These are phyloP conservation scores for Malus asiatica DNA, from an alignment of 306 rosid genomes.

Conservation along the genomic window DNA sequence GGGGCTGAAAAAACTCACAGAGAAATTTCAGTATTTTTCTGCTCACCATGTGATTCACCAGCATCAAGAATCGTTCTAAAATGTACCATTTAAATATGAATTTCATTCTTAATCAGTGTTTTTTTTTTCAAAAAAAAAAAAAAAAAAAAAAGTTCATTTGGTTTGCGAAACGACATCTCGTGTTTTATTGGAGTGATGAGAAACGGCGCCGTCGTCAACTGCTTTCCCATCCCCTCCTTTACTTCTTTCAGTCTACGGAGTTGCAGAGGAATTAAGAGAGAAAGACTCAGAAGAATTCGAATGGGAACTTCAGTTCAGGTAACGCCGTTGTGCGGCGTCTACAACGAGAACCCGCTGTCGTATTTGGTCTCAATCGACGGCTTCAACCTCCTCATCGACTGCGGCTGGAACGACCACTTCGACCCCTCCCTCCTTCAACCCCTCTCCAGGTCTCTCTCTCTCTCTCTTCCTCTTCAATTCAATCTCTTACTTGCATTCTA, in stretches of 20 bases:
- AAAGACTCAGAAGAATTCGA: neutral
- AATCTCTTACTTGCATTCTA: neutral
- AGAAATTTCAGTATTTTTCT: too few relatives aligned
- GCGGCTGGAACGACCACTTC: constrained; percentile 98
- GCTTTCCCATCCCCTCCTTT: neutral
- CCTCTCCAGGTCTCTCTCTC: constrained; percentile 60
- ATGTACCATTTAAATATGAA: too few relatives aligned
- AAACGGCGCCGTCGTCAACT: neutral
- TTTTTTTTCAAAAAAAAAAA: too few relatives aligned
- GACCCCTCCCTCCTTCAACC: constrained; percentile 81
- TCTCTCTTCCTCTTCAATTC: neutral
- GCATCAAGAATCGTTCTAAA: fast-evolving
- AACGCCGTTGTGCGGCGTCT: constrained; percentile 82
- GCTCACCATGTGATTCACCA: fast-evolving
- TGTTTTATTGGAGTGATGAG: neutral
- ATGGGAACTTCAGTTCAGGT: constrained; percentile 97
- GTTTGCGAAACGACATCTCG: neutral
- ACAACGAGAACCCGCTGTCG: constrained; percentile 87
- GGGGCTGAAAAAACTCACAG: too few relatives aligned
- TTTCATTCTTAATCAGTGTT: too few relatives aligned
- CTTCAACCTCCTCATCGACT: constrained; percentile 84
- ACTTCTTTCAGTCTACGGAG: neutral
- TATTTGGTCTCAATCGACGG: constrained; percentile 80
- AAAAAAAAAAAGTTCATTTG: too few relatives aligned
- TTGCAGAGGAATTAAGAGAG: neutral